phyloP scores from a whole-genome alignment of 306 rosid genomes.

The Phaseolus lunatus region DNA sequence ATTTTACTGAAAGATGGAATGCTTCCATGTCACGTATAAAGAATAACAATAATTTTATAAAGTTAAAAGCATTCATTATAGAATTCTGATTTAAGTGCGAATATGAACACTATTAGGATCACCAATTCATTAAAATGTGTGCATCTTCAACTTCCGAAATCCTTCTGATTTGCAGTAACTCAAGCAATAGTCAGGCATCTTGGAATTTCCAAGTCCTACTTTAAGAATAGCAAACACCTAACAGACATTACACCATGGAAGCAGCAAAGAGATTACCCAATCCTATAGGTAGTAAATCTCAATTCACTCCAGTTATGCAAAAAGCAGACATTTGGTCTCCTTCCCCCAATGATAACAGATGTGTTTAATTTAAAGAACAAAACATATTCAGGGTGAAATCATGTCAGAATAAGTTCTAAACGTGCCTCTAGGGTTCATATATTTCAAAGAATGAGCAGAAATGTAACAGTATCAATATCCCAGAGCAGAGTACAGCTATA shows the following conservation, averaged over 20 bases:
- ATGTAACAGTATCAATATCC: constrained; percentile 13
- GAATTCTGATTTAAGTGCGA: constrained; percentile 28
- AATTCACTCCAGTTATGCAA: constrained; percentile 11
- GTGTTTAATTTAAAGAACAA: neutral
- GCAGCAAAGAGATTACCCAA: neutral
- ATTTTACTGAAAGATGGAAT: constrained; percentile 6
- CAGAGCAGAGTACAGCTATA: constrained; percentile 18
- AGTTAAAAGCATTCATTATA: constrained; percentile 11
- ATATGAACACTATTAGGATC: constrained; percentile 20
- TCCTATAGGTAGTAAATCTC: constrained; percentile 13
- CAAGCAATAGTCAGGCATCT: constrained; percentile 22
- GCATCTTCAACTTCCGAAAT: neutral
- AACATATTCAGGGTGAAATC: constrained; percentile 18
- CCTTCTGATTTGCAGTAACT: constrained; percentile 20
- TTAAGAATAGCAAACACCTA: constrained; percentile 8
- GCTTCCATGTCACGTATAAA: neutral
- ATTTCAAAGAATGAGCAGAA: constrained; percentile 16
- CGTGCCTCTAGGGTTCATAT: constrained; percentile 15
- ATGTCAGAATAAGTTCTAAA: constrained; percentile 32
- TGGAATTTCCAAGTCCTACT: constrained; percentile 12
- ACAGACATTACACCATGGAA: neutral
- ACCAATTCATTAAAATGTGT: neutral
- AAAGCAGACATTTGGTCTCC: constrained; percentile 23
- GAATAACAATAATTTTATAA: neutral
- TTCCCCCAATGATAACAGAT: constrained; percentile 25